These are phyloP conservation scores for Melampsora americana DNA, from an alignment of 1,284 basidiomycete genomes.

Conservation along the genomic window DNA sequence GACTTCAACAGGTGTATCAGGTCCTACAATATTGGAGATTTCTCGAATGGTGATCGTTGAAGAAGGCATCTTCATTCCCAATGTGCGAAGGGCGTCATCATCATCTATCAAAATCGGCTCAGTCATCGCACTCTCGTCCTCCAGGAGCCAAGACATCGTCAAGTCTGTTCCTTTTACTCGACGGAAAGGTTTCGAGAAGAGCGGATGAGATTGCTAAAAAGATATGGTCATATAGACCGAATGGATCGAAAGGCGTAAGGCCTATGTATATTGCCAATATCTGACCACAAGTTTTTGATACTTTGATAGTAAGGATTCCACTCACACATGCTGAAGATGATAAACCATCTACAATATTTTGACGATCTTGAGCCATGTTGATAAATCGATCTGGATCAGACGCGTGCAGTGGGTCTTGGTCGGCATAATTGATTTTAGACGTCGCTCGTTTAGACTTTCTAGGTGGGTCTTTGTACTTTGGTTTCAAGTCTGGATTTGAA, in stretches of 20 bases:
- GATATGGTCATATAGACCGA: not conserved
- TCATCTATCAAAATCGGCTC: slow-evolving; percentile 35
- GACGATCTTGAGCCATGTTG: slow-evolving; percentile 8
- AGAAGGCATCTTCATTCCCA: slow-evolving; percentile 27
- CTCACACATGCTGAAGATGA: slow-evolving; percentile 19
- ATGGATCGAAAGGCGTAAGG: not conserved
- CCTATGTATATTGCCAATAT: not conserved
- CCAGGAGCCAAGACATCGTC: not conserved
- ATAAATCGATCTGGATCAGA: slow-evolving; percentile 29
- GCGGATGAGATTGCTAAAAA: not conserved
- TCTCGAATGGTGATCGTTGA: slow-evolving; percentile 13
- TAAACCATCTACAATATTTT: slow-evolving; percentile 32
- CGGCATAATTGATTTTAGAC: slow-evolving; percentile 6
- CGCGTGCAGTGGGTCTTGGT: not conserved
- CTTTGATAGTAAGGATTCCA: not conserved
- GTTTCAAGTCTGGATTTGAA: slow-evolving; percentile 12
- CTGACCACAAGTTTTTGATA: not conserved
- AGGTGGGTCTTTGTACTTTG: slow-evolving; percentile 19
- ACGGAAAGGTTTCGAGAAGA: slow-evolving; percentile 16
- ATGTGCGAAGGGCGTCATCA: not conserved
- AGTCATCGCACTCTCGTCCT: slow-evolving; percentile 19
- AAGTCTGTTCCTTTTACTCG: slow-evolving; percentile 20
- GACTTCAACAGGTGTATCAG: slow-evolving; percentile 34
- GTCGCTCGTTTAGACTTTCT: slow-evolving; percentile 31
- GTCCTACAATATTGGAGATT: slow-evolving; percentile 30